A percentile compares a stretch with the other conserved stretches of the same genome.
phyloP scores from a whole-genome alignment of 257 asterid species.

The Handroanthus guayacan region DNA sequence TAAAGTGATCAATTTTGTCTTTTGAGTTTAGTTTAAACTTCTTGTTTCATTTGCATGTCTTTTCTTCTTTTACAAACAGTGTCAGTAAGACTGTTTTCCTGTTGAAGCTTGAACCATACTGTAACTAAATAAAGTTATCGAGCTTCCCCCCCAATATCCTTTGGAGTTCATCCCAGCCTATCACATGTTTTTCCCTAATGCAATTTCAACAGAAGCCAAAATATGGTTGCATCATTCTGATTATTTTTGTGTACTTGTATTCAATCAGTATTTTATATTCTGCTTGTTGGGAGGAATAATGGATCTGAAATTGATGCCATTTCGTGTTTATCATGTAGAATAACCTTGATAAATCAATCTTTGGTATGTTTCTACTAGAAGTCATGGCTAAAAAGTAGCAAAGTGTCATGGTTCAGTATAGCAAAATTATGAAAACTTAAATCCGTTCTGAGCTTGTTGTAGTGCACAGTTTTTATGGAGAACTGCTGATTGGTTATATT shows the following conservation, averaged over 20 bases:
- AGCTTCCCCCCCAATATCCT: not conserved
- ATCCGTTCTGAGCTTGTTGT: conserved; percentile 8
- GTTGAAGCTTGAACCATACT: conserved; percentile 17
- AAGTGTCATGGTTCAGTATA: conserved; percentile 13
- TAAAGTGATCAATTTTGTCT: not conserved
- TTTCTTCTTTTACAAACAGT: not conserved
- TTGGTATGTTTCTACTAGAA: not conserved
- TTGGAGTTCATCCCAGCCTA: conserved; percentile 21
- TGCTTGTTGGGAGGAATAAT: not conserved
- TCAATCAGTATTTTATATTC: conserved; percentile 9
- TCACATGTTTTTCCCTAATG: not conserved
- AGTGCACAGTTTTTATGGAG: not conserved
- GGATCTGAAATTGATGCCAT: not conserved
- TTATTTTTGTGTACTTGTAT: not conserved
- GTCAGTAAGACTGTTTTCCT: not conserved
- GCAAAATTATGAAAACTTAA: conserved; percentile 22
- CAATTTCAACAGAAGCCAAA: conserved; percentile 12
- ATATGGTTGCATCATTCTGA: not conserved
- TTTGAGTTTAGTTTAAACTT: not conserved
- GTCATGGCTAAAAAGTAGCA: not conserved
- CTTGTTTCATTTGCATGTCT: conserved; percentile 5
- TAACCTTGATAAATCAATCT: not conserved
- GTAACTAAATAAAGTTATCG: conserved; percentile 11
- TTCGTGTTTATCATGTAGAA: conserved; percentile 7
- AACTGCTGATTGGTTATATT: not conserved